Evolutionary conservation across 371 early-diverging fungal genomes (phyloP).

Genomic region (Mycotypha africana): DNA sequence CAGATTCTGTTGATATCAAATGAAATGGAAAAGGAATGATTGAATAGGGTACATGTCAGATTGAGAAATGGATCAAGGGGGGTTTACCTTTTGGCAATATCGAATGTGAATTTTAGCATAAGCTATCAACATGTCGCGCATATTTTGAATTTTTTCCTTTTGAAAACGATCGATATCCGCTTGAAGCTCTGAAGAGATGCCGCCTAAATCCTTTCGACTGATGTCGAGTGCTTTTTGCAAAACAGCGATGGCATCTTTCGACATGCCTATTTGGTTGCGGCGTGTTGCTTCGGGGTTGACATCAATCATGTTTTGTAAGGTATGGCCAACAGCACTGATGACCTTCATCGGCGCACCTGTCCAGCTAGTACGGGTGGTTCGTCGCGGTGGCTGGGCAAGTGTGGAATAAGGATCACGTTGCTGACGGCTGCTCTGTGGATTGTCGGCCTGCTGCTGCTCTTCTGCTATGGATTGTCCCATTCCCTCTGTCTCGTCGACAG

Average conservation of each 20-base stretch:
- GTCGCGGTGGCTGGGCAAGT: slow-evolving; percentile 8
- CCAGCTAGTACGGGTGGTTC: slow-evolving; percentile 17
- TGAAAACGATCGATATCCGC: slow-evolving; percentile 90
- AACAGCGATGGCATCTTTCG: slow-evolving; percentile 74
- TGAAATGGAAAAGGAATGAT: background rate
- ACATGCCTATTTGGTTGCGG: slow-evolving; percentile 82
- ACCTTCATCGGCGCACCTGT: slow-evolving; percentile 40
- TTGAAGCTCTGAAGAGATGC: slow-evolving; percentile 77
- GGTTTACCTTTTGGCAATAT: slow-evolving; percentile 76
- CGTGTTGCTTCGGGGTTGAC: slow-evolving; percentile 91
- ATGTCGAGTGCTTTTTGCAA: slow-evolving; percentile 76
- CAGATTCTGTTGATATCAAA: slow-evolving; percentile 39
- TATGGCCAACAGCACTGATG: slow-evolving; percentile 65
- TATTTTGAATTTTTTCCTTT: slow-evolving; percentile 79
- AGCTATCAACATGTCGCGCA: slow-evolving; percentile 73
- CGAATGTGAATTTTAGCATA: slow-evolving; percentile 80
- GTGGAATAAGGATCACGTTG: slow-evolving; percentile 1
- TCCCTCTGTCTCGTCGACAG: slow-evolving; percentile 21
- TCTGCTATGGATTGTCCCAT: background rate
- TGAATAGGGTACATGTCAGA: too few relatives aligned
- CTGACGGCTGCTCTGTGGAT: slow-evolving; percentile 1
- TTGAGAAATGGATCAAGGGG: too few relatives aligned
- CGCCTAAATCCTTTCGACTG: slow-evolving; percentile 63
- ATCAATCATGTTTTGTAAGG: slow-evolving; percentile 86
- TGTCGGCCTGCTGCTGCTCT: slow-evolving; percentile 13